Conservation (phyloP, 2,329 filamentous ascomycete genomes). For the Ustilaginoidea virens region DNA sequence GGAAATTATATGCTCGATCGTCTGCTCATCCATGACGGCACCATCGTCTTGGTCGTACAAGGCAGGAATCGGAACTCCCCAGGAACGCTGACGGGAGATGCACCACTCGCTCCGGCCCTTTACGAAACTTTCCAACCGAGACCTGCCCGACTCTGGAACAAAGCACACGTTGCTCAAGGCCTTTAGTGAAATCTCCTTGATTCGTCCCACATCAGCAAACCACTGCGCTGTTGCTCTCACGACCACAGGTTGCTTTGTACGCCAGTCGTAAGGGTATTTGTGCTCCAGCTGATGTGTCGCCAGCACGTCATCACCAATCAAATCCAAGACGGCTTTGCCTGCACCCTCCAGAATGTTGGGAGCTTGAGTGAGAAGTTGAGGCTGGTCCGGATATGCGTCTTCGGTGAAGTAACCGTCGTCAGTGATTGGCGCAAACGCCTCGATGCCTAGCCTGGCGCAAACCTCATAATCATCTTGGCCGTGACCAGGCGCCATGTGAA, state of each 20-base stretch:
- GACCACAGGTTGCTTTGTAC: slow-evolving; percentile 84
- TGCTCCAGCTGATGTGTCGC: slow-evolving; percentile 59
- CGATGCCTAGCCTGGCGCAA: slow-evolving; percentile 55
- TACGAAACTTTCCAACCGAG: slow-evolving; percentile 71
- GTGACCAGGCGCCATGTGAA: slow-evolving; percentile 87
- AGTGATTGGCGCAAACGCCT: slow-evolving; percentile 69
- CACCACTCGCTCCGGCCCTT: slow-evolving; percentile 90
- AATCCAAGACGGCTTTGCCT: slow-evolving; percentile 49
- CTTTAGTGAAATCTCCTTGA: slow-evolving; percentile 58
- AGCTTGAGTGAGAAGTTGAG: slow-evolving; percentile 47
- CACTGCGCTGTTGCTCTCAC: slow-evolving; percentile 89
- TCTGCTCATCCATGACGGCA: slow-evolving; percentile 64
- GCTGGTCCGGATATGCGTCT: slow-evolving; percentile 59
- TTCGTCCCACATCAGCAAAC: slow-evolving; percentile 83
- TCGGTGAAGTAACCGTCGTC: slow-evolving; percentile 67
- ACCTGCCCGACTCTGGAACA: slow-evolving; percentile 57
- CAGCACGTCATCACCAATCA: slow-evolving; percentile 52
- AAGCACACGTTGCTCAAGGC: slow-evolving; percentile 62
- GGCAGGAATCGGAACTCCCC: slow-evolving; percentile 93
- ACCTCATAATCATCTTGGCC: slow-evolving; percentile 92
- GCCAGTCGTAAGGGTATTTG: slow-evolving; percentile 97
- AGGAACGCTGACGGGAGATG: slow-evolving; percentile 87
- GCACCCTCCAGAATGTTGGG: slow-evolving; percentile 59
- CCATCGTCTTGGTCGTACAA: slow-evolving; percentile 61
- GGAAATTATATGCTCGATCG: slow-evolving; percentile 70